phyloP scores from a whole-genome alignment of 1,284 basidiomycete genomes.

The Heterobasidion irregulare region DNA sequence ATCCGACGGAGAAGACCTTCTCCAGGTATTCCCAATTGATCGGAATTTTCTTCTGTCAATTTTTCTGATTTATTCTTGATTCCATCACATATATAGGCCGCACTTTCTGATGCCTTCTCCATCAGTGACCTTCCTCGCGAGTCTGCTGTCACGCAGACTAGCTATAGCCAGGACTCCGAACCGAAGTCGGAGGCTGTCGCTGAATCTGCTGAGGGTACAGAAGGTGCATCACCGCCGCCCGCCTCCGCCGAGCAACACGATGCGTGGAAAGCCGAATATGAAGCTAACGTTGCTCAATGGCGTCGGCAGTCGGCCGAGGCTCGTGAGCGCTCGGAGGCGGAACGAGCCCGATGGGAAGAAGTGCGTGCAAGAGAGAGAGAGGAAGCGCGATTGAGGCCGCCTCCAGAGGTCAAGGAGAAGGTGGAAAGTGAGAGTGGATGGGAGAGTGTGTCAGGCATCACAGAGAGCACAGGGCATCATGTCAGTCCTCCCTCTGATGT shows the following conservation, averaged over 20 bases:
- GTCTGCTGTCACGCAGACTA: not conserved
- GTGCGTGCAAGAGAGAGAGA: constrained; percentile 31
- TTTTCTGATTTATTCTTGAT: not conserved
- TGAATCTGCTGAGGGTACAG: constrained; percentile 1
- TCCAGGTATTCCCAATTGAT: constrained; percentile 8
- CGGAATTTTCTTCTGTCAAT: not conserved
- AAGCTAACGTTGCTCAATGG: constrained; percentile 66
- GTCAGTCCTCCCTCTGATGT: not conserved
- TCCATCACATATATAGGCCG: constrained; percentile 6
- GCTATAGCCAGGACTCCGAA: not conserved
- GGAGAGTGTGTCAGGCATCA: constrained; percentile 34
- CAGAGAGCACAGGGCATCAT: constrained; percentile 9
- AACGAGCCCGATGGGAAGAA: constrained; percentile 66
- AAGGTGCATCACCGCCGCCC: not conserved
- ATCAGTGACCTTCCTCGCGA: constrained; percentile 15
- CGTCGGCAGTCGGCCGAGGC: constrained; percentile 65
- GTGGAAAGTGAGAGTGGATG: constrained; percentile 36
- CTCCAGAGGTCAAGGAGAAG: constrained; percentile 14
- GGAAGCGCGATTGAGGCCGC: constrained; percentile 5
- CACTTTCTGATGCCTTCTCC: constrained; percentile 13
- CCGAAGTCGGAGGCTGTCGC: constrained; percentile 10
- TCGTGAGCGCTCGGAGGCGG: constrained; percentile 66
- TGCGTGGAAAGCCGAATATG: constrained; percentile 56
- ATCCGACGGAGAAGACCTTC: constrained; percentile 9
- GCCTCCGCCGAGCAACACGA: constrained; percentile 19